Percentiles rank a stretch among this genome's conserved stretches.
phyloP scores from a whole-genome alignment of 768 basidiomycete species.

The Sistotremastrum suecicum region DNA sequence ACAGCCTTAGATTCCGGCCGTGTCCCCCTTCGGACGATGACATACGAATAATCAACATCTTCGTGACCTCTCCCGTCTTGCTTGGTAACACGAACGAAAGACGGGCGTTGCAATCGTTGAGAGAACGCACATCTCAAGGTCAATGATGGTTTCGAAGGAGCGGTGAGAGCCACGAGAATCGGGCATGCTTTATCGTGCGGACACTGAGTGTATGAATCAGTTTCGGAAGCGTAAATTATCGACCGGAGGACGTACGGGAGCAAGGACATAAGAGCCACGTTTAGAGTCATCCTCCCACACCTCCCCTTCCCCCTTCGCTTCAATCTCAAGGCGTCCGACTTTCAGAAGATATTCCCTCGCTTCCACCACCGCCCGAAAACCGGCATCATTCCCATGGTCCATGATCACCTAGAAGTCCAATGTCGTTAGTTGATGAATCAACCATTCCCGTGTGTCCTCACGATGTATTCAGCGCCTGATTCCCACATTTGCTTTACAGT shows the following conservation, averaged over 20 bases:
- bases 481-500: conserved; percentile 83
- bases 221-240: conserved; percentile 1
- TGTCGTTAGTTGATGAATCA: conserved; percentile 1
- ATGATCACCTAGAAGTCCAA: conserved; percentile 49
- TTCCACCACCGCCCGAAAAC: conserved; percentile 68
- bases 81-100: conserved; percentile 78
- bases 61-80: conserved; percentile 77
- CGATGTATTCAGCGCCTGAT: conserved; percentile 75
- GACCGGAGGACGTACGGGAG: conserved; percentile 46
- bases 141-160: conserved; percentile 33
- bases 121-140: conserved; percentile 53
- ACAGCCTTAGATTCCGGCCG: conserved; percentile 30
- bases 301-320: conserved; percentile 11
- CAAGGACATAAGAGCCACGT: conserved; percentile 69
- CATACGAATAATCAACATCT: conserved; percentile 79
- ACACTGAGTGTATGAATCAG: conserved; percentile 37
- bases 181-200: conserved; percentile 86
- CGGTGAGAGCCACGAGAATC: conserved; percentile 31
- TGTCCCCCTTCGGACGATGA: conserved; percentile 69
- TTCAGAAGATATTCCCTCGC: conserved; percentile 62
- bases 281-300: conserved; percentile 4
- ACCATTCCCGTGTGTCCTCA: conserved; percentile 18
- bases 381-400: conserved; percentile 63
- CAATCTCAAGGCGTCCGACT: conserved; percentile 32
- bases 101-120: conserved; percentile 77